Percentiles rank a stretch among this genome's conserved stretches.
Evolutionary conservation across 768 basidiomycete genomes (phyloP).

Genomic region (Tulasnella sp.): DNA sequence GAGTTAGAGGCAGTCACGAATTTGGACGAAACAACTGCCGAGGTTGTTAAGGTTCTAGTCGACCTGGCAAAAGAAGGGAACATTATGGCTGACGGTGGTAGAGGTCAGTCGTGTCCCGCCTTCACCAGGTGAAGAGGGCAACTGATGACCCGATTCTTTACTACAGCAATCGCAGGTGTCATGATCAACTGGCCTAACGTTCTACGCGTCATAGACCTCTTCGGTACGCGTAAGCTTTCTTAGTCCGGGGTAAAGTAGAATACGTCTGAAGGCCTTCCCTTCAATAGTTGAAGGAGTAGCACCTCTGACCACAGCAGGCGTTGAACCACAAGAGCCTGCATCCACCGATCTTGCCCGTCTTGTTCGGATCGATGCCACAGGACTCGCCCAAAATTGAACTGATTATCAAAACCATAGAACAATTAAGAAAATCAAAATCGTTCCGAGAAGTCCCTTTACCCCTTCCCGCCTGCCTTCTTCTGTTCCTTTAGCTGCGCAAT

Average conservation of each 20-base stretch:
- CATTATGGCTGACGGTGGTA: slow-evolving; percentile 31
- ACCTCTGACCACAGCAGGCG: slow-evolving; percentile 1
- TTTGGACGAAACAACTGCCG: slow-evolving; percentile 24
- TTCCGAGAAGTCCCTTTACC: neutral
- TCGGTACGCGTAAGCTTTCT: slow-evolving; percentile 22
- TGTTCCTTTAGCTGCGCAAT: slow-evolving; percentile 74
- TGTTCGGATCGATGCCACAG: slow-evolving; percentile 16
- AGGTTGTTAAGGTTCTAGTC: slow-evolving; percentile 26
- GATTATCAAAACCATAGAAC: neutral
- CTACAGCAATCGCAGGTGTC: slow-evolving; percentile 29
- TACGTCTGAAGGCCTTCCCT: neutral
- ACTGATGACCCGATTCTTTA: neutral
- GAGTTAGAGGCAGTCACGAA: slow-evolving; percentile 30
- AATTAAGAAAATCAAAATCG: neutral
- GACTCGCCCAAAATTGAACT: neutral
- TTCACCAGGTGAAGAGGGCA: neutral
- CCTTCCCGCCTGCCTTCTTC: slow-evolving; percentile 38
- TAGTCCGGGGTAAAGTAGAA: neutral
- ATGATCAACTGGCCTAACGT: slow-evolving; percentile 32
- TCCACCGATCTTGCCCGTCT: slow-evolving; percentile 12
- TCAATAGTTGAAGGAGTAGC: neutral
- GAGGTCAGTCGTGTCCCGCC: slow-evolving; percentile 23
- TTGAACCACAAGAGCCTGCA: neutral
- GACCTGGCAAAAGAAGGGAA: slow-evolving; percentile 29
- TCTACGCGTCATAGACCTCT: slow-evolving; percentile 29